Evolutionary conservation across 176 grass and related monocot species (phyloP), one percentile per base, ranked within the genome.

Genomic region (Phyllostachys edulis): DNA sequence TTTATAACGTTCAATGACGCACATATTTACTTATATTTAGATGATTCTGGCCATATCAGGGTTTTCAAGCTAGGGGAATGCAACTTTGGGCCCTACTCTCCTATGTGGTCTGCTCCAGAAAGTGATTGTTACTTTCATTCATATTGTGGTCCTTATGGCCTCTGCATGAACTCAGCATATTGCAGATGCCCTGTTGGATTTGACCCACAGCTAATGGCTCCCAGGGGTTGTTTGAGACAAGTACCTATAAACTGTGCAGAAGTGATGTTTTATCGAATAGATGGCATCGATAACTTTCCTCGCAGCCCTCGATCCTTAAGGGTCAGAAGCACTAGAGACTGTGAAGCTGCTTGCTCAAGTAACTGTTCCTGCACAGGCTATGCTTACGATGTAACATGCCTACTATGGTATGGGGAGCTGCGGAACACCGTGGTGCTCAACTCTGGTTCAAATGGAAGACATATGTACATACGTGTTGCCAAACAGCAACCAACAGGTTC

Each of bases 141-240:
- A 15, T 36, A 37, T 14, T 83, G 86, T 78, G 80, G 86, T 15
- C 61, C 80, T 36, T 27, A 81, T 14, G 2, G 67, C 18, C 21
- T 83, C 38, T 88, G 78, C 78, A 3, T 3, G 26, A 3, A 0
- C 0, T 32, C 46, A 0, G 37, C 10, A 24, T 14, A 38, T 39
- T 81, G 85, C 10, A 36, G 0, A 11, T 81, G 85, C 46, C 85
- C 67, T 73, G 14, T n/a, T 72, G 55, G 77, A 65, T 87, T 67
- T 7, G 39, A 73, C 47, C 2, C 27, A 47, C 38, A 39, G 38
- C 38, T 6, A 39, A 39, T 39, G 38, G 38, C 38, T 39, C 5
- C 38, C 5, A 39, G 38, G 38, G 59, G 7, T 67, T 85, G 83
- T 57, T 71, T 0, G 41, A 71, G 68, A 46, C 12, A 15, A 14